Evolutionary conservation across 2,329 filamentous ascomycete genomes (phyloP).

Genomic region (Aspergillus pseudotamarii): DNA sequence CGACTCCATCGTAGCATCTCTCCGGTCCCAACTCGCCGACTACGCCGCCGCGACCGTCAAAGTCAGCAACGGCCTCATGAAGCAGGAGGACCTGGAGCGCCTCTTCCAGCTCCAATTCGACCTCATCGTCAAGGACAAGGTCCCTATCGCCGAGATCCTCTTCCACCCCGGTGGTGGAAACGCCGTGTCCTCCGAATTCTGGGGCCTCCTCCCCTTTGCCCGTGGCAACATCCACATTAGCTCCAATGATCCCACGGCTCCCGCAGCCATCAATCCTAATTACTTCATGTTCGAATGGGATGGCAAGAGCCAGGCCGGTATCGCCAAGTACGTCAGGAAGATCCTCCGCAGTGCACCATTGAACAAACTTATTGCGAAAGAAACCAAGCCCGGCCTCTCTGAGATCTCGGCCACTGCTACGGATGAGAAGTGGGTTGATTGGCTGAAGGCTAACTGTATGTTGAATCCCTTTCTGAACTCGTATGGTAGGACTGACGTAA

Average conservation of each 20-base stretch:
- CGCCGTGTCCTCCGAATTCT: constrained; percentile 26
- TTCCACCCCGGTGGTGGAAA: constrained; percentile 20
- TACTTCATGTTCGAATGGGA: constrained; percentile 31
- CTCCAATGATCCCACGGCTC: constrained; percentile 21
- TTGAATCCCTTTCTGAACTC: background rate
- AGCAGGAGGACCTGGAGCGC: constrained; percentile 25
- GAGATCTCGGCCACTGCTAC: constrained; percentile 24
- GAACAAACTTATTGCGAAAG: constrained; percentile 24
- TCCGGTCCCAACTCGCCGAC: constrained; percentile 15
- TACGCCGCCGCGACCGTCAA: constrained; percentile 27
- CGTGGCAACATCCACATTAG: constrained; percentile 30
- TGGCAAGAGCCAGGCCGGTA: constrained; percentile 6
- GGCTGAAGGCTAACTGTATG: constrained; percentile 31
- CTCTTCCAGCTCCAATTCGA: constrained; percentile 31
- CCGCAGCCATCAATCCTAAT: constrained; percentile 30
- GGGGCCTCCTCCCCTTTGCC: constrained; percentile 31
- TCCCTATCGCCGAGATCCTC: constrained; percentile 30
- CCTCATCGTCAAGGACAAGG: constrained; percentile 28
- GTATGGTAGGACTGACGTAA: background rate
- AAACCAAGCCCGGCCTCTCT: constrained; percentile 26
- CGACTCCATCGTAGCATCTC: background rate
- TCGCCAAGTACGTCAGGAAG: constrained; percentile 23
- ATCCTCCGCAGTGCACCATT: constrained; percentile 24
- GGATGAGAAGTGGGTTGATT: constrained; percentile 26
- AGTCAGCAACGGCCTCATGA: constrained; percentile 24